Evolutionary conservation across 2,329 filamentous ascomycete genomes (phyloP).

Genomic region (Pseudocercospora eumusae): DNA sequence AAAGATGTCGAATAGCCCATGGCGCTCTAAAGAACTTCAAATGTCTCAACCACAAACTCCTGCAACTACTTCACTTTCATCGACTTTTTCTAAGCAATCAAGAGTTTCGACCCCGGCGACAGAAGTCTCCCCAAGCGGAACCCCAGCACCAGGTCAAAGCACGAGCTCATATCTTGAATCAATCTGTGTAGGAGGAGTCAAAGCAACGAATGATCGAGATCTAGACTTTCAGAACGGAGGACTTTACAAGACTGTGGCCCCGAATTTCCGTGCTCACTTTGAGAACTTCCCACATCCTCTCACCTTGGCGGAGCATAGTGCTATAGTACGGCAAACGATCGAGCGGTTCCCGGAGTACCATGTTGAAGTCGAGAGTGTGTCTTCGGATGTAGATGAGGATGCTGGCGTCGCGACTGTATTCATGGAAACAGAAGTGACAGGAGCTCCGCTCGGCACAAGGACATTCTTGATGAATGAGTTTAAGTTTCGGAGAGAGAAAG

Average conservation of each 20-base stretch:
- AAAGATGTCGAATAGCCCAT: not conserved
- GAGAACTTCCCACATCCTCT: conserved; percentile 20
- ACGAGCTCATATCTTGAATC: conserved; percentile 18
- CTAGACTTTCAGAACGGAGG: conserved; percentile 15
- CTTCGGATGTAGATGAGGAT: conserved; percentile 19
- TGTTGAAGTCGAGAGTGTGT: conserved; percentile 11
- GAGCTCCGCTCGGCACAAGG: conserved; percentile 13
- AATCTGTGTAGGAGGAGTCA: conserved; percentile 13
- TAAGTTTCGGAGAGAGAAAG: conserved; percentile 15
- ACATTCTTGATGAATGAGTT: conserved; percentile 22
- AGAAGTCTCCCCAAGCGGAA: not conserved
- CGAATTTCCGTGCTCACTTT: conserved; percentile 19
- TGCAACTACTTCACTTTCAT: not conserved
- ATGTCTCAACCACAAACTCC: conserved; percentile 1
- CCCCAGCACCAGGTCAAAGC: conserved; percentile 9
- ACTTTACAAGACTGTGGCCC: conserved; percentile 17
- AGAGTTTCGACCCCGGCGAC: not conserved
- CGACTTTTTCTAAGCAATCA: not conserved
- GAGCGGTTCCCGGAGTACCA: conserved; percentile 15
- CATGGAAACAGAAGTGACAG: conserved; percentile 20
- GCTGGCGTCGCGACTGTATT: conserved; percentile 14
- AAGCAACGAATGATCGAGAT: conserved; percentile 18
- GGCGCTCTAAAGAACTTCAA: not conserved
- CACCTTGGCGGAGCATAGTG: conserved; percentile 15
- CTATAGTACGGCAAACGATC: conserved; percentile 15